Base-by-base conservation (phyloP, 1,284 basidiomycete species). In the Puccinia horiana region DNA sequence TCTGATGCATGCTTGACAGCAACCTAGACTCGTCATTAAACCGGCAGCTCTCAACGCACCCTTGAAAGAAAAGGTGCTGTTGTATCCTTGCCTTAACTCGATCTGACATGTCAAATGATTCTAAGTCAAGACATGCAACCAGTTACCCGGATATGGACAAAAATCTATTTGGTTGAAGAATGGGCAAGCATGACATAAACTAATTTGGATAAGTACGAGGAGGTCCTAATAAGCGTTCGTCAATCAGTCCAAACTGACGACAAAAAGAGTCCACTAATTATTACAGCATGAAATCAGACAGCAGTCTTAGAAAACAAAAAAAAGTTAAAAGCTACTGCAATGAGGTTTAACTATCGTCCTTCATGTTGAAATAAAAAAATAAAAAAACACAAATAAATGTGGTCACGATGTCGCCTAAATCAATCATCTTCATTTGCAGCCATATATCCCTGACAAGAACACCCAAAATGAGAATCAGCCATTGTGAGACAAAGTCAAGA, bases 361-460 rank as follows among this genome's bases (percentile, higher is more conserved):
- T 54, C 11, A 58, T 23, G 5, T 63, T 9, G 14, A 63, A 32
- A 63, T 11, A 6, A 20, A 35, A 63, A 35, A 29, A 5, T 5
- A 63, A 29, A 35, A 63, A 32, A 5, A 54, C 52, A 18, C 11
- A 69, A 44, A 26, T 42, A 69, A 42, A n/a, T 69, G 12, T 11
- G 8, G 32, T 26, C 11, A n/a, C 11, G 18, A n/a, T 4, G 2
- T 20, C 11, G 23, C 37, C 23, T n/a, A 32, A 29, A n/a, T 73
- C 70, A 73, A 37, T 73, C 32, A 54, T 52, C 70, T 35, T 73
- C 40, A 73, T 49, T 73, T 54, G 70, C 70, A 54, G 70, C 70
- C 23, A 73, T 49, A 54, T 52, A 73, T 5, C 47, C 70, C 70
- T 73, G 26, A 73, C 6, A n/a, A 49, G 5, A 54, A 35, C 4